Percentiles rank a stretch among this genome's conserved stretches.
Conservation (phyloP, 805 yeast genomes). For the Blastobotrys terrestris region DNA sequence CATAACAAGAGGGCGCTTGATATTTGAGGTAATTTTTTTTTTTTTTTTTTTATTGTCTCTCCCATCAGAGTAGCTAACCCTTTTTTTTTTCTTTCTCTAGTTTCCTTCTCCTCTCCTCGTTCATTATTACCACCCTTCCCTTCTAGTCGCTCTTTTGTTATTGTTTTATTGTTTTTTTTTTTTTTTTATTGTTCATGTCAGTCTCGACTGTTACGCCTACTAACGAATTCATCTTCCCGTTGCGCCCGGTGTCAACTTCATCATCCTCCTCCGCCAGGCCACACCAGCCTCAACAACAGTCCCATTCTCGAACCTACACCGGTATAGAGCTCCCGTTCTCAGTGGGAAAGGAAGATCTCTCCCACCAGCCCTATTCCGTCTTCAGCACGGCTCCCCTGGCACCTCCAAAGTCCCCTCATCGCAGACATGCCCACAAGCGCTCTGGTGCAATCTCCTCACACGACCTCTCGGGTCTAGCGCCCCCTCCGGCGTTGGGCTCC, state of each 20-base stretch:
- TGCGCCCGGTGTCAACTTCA: background rate
- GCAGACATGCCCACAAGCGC: constrained; percentile 8
- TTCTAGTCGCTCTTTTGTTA: background rate
- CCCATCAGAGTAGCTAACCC: background rate
- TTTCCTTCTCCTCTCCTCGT: background rate
- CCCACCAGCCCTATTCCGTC: background rate
- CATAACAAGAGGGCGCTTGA: background rate
- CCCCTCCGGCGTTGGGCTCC: background rate
- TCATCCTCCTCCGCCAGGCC: background rate
- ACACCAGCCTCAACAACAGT: background rate
- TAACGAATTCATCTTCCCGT: background rate
- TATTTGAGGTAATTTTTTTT: background rate
- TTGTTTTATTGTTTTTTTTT: background rate
- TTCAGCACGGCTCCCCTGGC: background rate
- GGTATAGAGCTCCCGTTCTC: constrained; percentile 3
- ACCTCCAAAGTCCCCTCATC: constrained; percentile 8
- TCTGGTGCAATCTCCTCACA: constrained; percentile 8
- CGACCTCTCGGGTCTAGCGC: constrained; percentile 2
- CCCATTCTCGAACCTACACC: constrained; percentile 1
- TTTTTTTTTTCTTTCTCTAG: background rate
- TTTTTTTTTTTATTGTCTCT: background rate
- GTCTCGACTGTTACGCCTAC: background rate
- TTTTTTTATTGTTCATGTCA: background rate
- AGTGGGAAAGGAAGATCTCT: background rate
- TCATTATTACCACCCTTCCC: background rate